Percentiles rank a stretch among this genome's conserved stretches.
Conservation (phyloP, 768 basidiomycete genomes). For the Chalciporus pseudorubinellus region DNA sequence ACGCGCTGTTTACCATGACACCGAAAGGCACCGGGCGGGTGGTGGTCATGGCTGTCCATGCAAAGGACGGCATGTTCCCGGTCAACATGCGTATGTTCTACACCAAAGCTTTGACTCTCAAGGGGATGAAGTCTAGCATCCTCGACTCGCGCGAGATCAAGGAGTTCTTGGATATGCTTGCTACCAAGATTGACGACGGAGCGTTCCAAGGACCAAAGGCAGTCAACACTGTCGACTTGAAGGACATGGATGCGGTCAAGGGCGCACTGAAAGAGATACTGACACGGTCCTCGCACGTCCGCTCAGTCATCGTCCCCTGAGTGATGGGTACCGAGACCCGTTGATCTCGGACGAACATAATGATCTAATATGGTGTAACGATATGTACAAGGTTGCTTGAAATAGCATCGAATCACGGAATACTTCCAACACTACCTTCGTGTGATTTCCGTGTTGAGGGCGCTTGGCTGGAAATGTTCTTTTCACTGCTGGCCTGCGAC, state of each 20-base stretch:
- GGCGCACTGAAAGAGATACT: constrained; percentile 24
- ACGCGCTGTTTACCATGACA: constrained; percentile 34
- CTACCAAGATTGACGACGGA: constrained; percentile 31
- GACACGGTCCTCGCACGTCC: constrained; percentile 27
- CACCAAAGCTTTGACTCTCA: constrained; percentile 30
- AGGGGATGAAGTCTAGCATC: constrained; percentile 31
- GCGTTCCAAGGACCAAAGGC: constrained; percentile 26
- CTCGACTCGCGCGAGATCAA: constrained; percentile 24
- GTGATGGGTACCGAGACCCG: not conserved
- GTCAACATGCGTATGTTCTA: constrained; percentile 33
- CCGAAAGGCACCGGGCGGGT: constrained; percentile 32
- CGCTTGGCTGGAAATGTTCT: not conserved
- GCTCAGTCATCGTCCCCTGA: constrained; percentile 29
- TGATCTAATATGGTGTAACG: not conserved
- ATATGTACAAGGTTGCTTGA: not conserved
- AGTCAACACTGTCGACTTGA: constrained; percentile 22
- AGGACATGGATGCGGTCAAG: constrained; percentile 17
- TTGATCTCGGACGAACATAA: not conserved
- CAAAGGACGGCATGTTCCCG: constrained; percentile 31
- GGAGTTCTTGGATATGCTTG: constrained; percentile 26
- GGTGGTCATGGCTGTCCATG: constrained; percentile 35
- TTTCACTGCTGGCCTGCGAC: not conserved
- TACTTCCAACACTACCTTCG: not conserved
- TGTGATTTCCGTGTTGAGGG: not conserved
- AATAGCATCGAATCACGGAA: not conserved